A percentile compares a stretch with the other conserved stretches of the same genome.
phyloP scores from a whole-genome alignment of 2,329 filamentous ascomycete genomes.

The Colletotrichum ledebouriae region DNA sequence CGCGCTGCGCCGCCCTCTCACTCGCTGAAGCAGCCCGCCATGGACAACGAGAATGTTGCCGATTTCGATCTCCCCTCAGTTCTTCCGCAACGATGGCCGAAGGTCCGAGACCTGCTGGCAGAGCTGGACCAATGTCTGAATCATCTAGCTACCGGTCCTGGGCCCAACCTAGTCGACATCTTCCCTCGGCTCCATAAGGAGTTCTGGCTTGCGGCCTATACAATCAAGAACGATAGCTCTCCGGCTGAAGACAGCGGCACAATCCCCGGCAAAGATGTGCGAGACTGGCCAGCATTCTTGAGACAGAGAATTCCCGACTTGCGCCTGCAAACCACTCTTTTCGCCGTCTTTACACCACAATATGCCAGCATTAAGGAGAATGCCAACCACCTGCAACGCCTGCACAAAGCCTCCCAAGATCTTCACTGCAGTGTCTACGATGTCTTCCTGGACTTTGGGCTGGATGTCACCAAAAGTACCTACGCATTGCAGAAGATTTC shows the following conservation, averaged over 20 bases:
- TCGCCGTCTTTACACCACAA: not conserved
- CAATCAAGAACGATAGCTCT: not conserved
- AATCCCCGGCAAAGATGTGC: not conserved
- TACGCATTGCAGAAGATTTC: not conserved
- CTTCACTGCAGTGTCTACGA: not conserved
- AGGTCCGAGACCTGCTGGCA: not conserved
- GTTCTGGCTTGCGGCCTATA: constrained; percentile 1
- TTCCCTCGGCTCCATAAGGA: not conserved
- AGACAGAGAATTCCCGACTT: constrained; percentile 4
- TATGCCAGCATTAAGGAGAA: not conserved
- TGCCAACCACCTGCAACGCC: not conserved
- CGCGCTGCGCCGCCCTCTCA: constrained; percentile 2
- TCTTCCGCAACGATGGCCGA: not conserved
- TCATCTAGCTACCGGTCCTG: constrained; percentile 1
- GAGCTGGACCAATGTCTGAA: constrained; percentile 1
- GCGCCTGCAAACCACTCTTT: not conserved
- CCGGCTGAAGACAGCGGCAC: not conserved
- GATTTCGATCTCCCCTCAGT: not conserved
- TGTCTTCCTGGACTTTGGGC: not conserved
- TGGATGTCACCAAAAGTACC: not conserved
- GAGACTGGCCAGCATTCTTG: not conserved
- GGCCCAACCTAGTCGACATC: not conserved
- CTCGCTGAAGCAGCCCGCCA: not conserved
- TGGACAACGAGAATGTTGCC: not conserved
- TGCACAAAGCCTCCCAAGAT: not conserved